Base-by-base conservation (phyloP, 2,329 filamentous ascomycete genomes). In the Tympanopsis confertula region DNA sequence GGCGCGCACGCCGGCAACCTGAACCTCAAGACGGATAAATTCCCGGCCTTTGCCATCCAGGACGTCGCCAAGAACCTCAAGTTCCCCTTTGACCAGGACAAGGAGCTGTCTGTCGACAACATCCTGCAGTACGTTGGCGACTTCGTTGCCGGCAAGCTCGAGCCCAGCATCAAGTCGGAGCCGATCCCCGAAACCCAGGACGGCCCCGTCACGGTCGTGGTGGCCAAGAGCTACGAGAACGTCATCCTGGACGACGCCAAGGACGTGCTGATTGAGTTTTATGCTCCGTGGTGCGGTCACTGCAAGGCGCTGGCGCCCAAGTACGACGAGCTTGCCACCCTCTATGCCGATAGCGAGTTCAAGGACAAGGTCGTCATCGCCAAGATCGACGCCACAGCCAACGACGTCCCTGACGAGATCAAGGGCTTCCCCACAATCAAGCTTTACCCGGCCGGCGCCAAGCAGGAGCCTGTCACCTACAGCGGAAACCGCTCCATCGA, bases 401-500 rank as follows among this genome's bases (percentile, higher is more conserved):
- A 98, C 69, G 91, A 98, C 53, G 86, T 96, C 41, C 91, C 91
- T 41, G 89, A 96, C 63, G 86, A 94, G 68, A 86, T 98, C 56
- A 76, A 86, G 63, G 91, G 91, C 46, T 98, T 96, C 82, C 91
- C 91, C 41, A 98, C 91, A 61, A 95, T 98, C 76, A 96, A 96
- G 77, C 77, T 98, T 49, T 98, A 79, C 82, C 77, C 86, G 46
- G 91, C 91, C 51, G 88, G 87, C 54, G 72, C 74, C 64, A 98
- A 98, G 79, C 71, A 74, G 55, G 69, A 78, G 49, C 85, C 91
- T 42, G 63, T 95, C 45, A 86, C 86, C 51, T 98, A 95, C 76
- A 74, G 71, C 47, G 91, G 91, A 51, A 75, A 81, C 47, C 86
- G 91, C 55, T 91, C 86, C 39, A 68, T 95, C 40, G 86, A 94